Conservation (phyloP, 2,329 filamentous ascomycete species). For the Sporothrix variecibatus region DNA sequence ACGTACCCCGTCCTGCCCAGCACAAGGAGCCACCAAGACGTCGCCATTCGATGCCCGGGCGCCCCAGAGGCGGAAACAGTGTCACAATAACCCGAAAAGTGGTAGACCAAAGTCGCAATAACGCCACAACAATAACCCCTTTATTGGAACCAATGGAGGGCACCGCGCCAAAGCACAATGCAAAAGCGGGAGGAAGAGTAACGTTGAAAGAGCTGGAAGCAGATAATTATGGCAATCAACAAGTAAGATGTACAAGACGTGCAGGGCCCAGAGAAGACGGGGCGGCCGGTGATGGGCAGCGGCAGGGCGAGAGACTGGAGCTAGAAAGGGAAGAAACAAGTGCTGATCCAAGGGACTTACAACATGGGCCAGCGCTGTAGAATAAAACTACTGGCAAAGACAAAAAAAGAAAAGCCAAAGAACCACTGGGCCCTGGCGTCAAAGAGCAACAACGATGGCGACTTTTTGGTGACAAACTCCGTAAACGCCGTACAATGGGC, state of each 20-base stretch:
- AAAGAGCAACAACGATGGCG: neutral
- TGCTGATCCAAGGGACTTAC: neutral
- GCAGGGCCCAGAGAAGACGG: neutral
- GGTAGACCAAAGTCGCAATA: neutral
- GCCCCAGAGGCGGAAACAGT: neutral
- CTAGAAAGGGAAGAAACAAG: neutral
- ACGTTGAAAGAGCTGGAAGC: slow-evolving; percentile 8
- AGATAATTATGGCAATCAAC: neutral
- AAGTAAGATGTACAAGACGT: neutral
- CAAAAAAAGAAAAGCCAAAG: neutral
- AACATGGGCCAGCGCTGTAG: neutral
- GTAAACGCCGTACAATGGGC: slow-evolving; percentile 10
- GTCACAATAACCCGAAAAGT: neutral
- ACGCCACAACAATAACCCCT: neutral
- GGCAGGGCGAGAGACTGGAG: neutral
- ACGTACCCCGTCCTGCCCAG: neutral
- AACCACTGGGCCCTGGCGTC: neutral
- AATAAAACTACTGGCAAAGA: neutral
- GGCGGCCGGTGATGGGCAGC: slow-evolving; percentile 1
- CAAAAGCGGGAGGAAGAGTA: slow-evolving; percentile 21
- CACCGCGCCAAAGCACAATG: neutral
- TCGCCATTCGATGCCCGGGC: neutral
- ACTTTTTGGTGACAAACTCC: neutral
- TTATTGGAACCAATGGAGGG: neutral
- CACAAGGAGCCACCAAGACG: neutral